Conservation (phyloP, 2,329 filamentous ascomycete species). For the Blastomyces silverae region DNA sequence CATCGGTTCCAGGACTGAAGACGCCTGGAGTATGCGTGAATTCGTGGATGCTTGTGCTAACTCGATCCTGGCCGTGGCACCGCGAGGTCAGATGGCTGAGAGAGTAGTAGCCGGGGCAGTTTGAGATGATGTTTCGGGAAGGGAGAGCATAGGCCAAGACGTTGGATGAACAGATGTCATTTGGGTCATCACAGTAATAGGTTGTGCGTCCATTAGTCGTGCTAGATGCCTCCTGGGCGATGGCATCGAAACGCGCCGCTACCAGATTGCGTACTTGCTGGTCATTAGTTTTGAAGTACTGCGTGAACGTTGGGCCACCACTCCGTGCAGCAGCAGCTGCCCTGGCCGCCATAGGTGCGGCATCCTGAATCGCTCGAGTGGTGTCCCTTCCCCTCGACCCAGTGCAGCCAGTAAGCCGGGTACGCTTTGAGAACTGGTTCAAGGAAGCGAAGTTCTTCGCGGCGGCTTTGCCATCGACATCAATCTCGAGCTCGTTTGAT, state of each 20-base stretch:
- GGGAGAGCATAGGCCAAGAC: constrained; percentile 59
- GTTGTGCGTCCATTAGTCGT: constrained; percentile 44
- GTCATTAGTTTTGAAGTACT: constrained; percentile 59
- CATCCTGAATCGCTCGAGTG: constrained; percentile 49
- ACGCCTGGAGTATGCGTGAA: constrained; percentile 55
- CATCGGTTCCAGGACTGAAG: constrained; percentile 51
- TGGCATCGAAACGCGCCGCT: constrained; percentile 45
- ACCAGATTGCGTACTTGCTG: constrained; percentile 45
- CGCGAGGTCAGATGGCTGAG: constrained; percentile 45
- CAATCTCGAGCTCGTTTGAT: constrained; percentile 53
- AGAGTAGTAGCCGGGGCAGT: constrained; percentile 54
- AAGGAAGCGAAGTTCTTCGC: constrained; percentile 46
- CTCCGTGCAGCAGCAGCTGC: constrained; percentile 51
- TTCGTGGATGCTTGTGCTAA: constrained; percentile 60
- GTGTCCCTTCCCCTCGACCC: constrained; percentile 43
- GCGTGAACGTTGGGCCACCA: constrained; percentile 45
- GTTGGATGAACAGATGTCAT: constrained; percentile 45
- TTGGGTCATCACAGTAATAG: constrained; percentile 56
- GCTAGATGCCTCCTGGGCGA: constrained; percentile 52
- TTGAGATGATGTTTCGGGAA: constrained; percentile 50
- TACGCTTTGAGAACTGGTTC: constrained; percentile 40
- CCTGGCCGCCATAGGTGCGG: constrained; percentile 47
- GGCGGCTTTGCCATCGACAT: constrained; percentile 52
- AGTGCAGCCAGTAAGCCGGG: constrained; percentile 50
- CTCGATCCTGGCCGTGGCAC: constrained; percentile 61